Evolutionary conservation across 768 basidiomycete species (phyloP).

Genomic region (Piloderma croceum): DNA sequence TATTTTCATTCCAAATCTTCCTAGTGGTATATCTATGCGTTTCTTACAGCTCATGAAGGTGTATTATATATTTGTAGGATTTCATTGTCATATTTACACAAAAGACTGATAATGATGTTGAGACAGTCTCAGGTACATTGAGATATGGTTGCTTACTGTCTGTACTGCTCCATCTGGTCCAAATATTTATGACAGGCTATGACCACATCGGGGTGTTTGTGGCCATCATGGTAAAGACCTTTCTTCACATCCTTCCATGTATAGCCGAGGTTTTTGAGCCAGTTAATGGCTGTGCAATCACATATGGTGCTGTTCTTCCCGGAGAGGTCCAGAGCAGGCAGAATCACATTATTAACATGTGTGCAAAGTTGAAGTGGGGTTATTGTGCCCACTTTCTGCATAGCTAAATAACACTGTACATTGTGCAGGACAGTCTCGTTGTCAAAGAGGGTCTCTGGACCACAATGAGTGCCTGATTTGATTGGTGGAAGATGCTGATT

Average conservation of each 20-base stretch:
- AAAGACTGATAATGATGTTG: too few relatives aligned
- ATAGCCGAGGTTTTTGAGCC: slow-evolving; percentile 5
- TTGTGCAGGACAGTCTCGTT: slow-evolving; percentile 4
- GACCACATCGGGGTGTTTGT: slow-evolving; percentile 20
- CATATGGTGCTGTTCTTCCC: slow-evolving; percentile 1
- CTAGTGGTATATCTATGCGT: too few relatives aligned
- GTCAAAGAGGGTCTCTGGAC: slow-evolving; percentile 2
- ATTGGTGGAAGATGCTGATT: slow-evolving; percentile 2
- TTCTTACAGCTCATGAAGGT: too few relatives aligned
- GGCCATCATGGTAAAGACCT: slow-evolving; percentile 22
- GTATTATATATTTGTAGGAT: too few relatives aligned
- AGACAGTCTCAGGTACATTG: too few relatives aligned
- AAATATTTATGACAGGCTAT: slow-evolving; percentile 10
- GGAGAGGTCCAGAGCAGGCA: slow-evolving; percentile 2
- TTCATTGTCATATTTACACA: too few relatives aligned
- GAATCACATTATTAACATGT: slow-evolving; percentile 8
- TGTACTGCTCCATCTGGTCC: too few relatives aligned
- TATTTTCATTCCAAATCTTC: too few relatives aligned
- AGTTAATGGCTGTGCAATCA: neutral
- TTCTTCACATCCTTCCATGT: slow-evolving; percentile 20
- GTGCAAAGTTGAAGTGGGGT: slow-evolving; percentile 1
- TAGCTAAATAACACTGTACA: slow-evolving; percentile 3
- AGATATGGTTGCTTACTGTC: too few relatives aligned
- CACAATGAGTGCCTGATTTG: slow-evolving; percentile 1
- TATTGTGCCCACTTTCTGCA: slow-evolving; percentile 2